A percentile compares a stretch with the other conserved stretches of the same genome.
phyloP scores from a whole-genome alignment of 2,329 filamentous ascomycete genomes.

The Penicillium fuscoglaucum region DNA sequence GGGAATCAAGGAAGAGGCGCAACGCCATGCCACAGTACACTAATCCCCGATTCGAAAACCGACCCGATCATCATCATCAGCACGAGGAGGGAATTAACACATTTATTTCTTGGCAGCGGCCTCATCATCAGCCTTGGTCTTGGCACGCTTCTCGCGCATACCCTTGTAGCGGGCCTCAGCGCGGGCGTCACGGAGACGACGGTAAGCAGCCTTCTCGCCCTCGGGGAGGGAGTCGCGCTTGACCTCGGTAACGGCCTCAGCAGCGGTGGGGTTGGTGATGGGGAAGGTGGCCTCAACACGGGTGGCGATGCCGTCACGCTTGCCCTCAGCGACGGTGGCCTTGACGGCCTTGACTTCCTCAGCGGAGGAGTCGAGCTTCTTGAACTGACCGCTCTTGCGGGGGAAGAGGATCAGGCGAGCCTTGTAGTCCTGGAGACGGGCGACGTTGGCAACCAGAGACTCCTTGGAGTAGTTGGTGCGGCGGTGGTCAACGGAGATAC shows the following conservation, averaged over 20 bases:
- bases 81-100: constrained; percentile 36
- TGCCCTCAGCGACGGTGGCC: constrained; percentile 52
- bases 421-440: constrained; percentile 97
- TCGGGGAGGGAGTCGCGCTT: constrained; percentile 78
- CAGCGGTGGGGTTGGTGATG: constrained; percentile 62
- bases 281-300: constrained; percentile 65
- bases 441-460: constrained; percentile 90
- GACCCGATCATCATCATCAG: constrained; percentile 43
- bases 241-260: constrained; percentile 69
- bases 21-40: constrained; percentile 41
- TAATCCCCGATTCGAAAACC: constrained; percentile 38
- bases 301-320: constrained; percentile 55
- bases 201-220: constrained; percentile 82
- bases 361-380: constrained; percentile 85
- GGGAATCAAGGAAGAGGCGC: constrained; percentile 34
- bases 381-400: constrained; percentile 88
- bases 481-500: constrained; percentile 94
- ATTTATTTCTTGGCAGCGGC: constrained; percentile 56
- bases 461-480: constrained; percentile 97
- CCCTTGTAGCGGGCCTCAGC: constrained; percentile 79
- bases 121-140: constrained; percentile 73
- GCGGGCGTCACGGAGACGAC: constrained; percentile 79
- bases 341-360: constrained; percentile 74
- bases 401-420: constrained; percentile 96
- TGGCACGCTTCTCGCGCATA: constrained; percentile 87